Evolutionary conservation across 495 filamentous ascomycete genomes (phyloP), one percentile per base, ranked within the genome.

Genomic region (Ascodesmis nigricans): DNA sequence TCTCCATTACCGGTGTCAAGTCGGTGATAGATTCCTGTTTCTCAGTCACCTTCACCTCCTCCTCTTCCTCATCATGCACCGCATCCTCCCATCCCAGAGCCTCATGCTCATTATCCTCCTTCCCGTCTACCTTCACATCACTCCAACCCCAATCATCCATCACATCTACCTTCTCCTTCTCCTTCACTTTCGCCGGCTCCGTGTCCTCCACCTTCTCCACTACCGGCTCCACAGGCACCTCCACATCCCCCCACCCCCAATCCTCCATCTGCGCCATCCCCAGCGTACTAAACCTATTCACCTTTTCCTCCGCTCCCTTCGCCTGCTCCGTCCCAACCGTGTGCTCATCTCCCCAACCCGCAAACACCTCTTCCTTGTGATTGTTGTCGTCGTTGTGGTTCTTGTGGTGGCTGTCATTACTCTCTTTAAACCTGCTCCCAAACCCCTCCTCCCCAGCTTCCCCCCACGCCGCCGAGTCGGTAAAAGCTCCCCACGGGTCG

Each of bases 131-230:
- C 26, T 35, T 50, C 22, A 21, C 32, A 19, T 40, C 45, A 15
- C 38, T 42, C 47, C 47, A 50, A 23, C 42, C 42, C 15, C 37
- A 37, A 21, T 45, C 35, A 45, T 38, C 46, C 47, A 45, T 49
- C 21, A 27, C 21, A 15, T 49, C 37, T 17, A 32, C 30, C 21
- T 41, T 42, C 25, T 22, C 36, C 11, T 35, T 46, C 32, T 35
- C 15, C 23, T 34, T n/a, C n/a, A n/a, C n/a, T n/a, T n/a, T n/a
- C n/a, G n/a, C n/a, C n/a, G n/a, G n/a, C n/a, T n/a, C n/a, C n/a
- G n/a, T n/a, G n/a, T n/a, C n/a, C n/a, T n/a, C n/a, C n/a, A n/a
- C n/a, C n/a, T n/a, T n/a, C n/a, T n/a, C n/a, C n/a, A n/a, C n/a
- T n/a, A n/a, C n/a, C n/a, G n/a, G n/a, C n/a, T n/a, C n/a, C n/a